Base-by-base conservation (phyloP, 495 filamentous ascomycete genomes). In the Bombardia bombarda region DNA sequence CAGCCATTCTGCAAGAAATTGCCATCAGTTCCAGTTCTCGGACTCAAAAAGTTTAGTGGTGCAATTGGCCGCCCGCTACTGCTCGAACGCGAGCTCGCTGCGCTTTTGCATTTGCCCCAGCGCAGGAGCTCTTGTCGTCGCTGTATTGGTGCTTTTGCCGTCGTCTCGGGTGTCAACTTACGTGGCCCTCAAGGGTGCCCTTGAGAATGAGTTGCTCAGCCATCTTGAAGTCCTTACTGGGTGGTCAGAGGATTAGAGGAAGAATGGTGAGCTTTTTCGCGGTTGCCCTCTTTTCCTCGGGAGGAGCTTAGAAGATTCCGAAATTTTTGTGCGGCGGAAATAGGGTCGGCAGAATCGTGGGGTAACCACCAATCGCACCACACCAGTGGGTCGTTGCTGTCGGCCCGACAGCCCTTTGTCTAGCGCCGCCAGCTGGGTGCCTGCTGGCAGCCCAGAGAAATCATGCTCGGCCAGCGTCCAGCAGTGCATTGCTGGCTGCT, bases 161-260 rank as follows among this genome's bases (percentile, higher is more conserved):
- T n/a, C n/a, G n/a, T n/a, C n/a, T n/a, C n/a, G n/a, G 32, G 25
- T 35, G 12, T 38, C 39, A 52, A 72, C 70, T 66, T 70, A 74
- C 70, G 81, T 95, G 90, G 79, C 90, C 90, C 81, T 90, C 90
- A 67, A 96, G 88, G 77, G 86, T 90, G 66, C 90, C 90, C 73
- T 89, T 87, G 72, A 94, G 86, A 75, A 93, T 87, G 66, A 96
- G 77, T 78, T 93, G 86, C 78, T 96, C 90, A 73, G 84, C 80
- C 86, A 93, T 95, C 68, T 60, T 81, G 56, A 18, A 37, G 53
- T 56, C 46, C 53, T 57, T 53, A 51, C 56, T 54, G 53, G 43
- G 52, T 47, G 48, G 49, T 51, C 50, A 46, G 46, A 51, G 46
- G 54, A 60, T 62, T 50, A 47, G 51, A 22, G 52, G 57, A 50